Percentiles rank a stretch among this genome's conserved stretches.
phyloP scores from a whole-genome alignment of 2,329 filamentous ascomycete species.

The Sordariomycetes sp. region DNA sequence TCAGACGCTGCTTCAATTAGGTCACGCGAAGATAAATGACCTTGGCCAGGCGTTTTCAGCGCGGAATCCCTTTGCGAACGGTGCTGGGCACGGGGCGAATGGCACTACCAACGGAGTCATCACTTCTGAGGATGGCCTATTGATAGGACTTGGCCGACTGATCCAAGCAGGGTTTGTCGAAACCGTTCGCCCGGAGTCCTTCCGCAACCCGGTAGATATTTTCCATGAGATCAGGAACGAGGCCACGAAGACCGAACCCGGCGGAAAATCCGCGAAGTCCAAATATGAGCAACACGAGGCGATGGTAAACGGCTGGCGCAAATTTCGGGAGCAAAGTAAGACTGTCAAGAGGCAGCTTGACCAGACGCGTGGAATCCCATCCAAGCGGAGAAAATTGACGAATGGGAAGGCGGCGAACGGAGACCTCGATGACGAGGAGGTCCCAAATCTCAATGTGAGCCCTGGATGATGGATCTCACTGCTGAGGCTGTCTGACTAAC shows the following conservation, averaged over 20 bases:
- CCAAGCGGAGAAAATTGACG: conserved; percentile 46
- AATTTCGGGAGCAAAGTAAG: conserved; percentile 43
- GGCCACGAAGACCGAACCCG: conserved; percentile 38
- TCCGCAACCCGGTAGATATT: conserved; percentile 52
- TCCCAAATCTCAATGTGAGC: conserved; percentile 12
- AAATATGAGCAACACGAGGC: conserved; percentile 52
- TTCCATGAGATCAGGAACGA: conserved; percentile 54
- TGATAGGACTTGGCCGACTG: conserved; percentile 40
- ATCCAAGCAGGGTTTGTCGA: conserved; percentile 61
- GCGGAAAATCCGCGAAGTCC: conserved; percentile 44
- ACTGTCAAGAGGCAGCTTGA: conserved; percentile 43
- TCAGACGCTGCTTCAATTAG: conserved; percentile 65
- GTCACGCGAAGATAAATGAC: conserved; percentile 65
- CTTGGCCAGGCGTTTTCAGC: conserved; percentile 53
- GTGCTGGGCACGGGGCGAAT: conserved; percentile 22
- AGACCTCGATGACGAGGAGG: conserved; percentile 26
- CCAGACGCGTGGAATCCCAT: conserved; percentile 23
- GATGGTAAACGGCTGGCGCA: conserved; percentile 41
- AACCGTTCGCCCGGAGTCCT: conserved; percentile 47
- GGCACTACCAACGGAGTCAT: conserved; percentile 24
- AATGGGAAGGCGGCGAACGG: conserved; percentile 27
- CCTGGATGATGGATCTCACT: neutral
- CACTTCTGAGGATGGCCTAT: conserved; percentile 36
- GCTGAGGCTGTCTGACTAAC: conserved; percentile 14
- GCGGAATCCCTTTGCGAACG: conserved; percentile 23